Conservation (phyloP, 345 rosid genomes). For the Excoecaria cochinchinensis region DNA sequence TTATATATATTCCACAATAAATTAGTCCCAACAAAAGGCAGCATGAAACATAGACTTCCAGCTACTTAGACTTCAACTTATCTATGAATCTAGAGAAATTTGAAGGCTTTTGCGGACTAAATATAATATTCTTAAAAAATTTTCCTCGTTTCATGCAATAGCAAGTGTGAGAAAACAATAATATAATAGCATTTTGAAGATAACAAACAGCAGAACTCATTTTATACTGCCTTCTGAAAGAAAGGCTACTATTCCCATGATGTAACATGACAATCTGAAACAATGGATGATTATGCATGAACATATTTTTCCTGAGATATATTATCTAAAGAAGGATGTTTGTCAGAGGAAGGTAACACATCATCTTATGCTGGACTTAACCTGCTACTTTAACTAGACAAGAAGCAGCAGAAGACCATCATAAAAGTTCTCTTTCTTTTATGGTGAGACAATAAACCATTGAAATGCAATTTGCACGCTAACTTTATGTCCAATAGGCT, state of each 20-base stretch:
- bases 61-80: neutral
- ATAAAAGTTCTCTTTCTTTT: no score
- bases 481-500: neutral
- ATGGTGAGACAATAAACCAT: no score
- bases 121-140: neutral
- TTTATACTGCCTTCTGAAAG: neutral
- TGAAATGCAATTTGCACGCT: neutral
- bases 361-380: no score
- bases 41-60: neutral
- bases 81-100: neutral
- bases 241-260: neutral
- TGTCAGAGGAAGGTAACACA: no score
- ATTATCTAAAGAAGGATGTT: no score
- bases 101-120: neutral
- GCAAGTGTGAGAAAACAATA: no score
- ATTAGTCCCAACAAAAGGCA: constrained; percentile 13
- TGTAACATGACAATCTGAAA: no score
- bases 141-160: neutral
- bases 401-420: no score
- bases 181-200: no score
- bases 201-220: no score
- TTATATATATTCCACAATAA: neutral
- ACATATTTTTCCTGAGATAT: neutral
- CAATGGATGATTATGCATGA: neutral
- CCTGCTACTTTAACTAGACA: no score